Conservation (phyloP, 371 early-diverging fungal genomes). For the Lichtheimia corymbifera region DNA sequence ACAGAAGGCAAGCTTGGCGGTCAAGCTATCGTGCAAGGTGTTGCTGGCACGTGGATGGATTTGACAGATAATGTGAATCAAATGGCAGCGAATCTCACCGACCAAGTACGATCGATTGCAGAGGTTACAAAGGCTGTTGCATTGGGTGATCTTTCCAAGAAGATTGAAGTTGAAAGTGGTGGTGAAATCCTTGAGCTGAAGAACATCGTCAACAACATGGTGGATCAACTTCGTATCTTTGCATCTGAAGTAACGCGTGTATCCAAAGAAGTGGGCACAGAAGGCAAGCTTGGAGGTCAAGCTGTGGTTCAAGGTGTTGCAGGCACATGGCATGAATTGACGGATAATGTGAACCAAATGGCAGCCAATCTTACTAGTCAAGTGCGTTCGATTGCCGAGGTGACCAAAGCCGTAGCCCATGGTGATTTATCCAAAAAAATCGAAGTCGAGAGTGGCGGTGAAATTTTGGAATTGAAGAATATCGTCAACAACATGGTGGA, state of each 20-base stretch:
- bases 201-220: not conserved
- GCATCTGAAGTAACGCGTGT: not conserved
- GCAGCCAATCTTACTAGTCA: constrained; percentile 60
- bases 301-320: not conserved
- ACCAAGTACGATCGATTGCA: constrained; percentile 54
- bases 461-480: constrained; percentile 39
- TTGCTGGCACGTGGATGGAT: not conserved
- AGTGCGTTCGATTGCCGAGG: constrained; percentile 55
- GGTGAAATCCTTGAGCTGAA: constrained; percentile 28
- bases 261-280: not conserved
- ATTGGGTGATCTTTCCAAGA: constrained; percentile 47
- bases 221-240: not conserved
- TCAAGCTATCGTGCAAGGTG: not conserved
- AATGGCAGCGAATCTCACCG: constrained; percentile 57
- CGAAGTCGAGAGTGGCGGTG: constrained; percentile 33
- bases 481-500: constrained; percentile 52
- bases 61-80: constrained; percentile 50
- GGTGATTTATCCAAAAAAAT: constrained; percentile 52
- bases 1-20: not conserved
- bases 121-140: constrained; percentile 56
- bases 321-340: constrained; percentile 17
- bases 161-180: constrained; percentile 23
- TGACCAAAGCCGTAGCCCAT: constrained; percentile 55
- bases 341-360: constrained; percentile 59
- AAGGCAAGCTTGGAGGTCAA: not conserved